Percentiles rank a stretch among this genome's conserved stretches.
phyloP scores from a whole-genome alignment of 805 yeast species.

The Metschnikowia santaceciliae region DNA sequence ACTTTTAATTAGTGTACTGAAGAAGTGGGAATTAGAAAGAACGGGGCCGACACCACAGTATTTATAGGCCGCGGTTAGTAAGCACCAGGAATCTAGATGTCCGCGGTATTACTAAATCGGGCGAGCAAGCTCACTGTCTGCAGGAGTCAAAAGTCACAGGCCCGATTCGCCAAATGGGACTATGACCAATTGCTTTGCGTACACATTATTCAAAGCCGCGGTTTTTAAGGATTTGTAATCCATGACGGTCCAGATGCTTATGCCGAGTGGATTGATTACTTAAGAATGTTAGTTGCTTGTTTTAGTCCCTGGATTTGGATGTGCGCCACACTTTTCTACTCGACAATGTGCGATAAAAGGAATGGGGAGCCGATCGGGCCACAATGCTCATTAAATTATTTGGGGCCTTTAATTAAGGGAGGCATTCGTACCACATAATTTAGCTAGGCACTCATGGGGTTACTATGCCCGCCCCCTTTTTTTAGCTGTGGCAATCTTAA shows the following conservation, averaged over 20 bases:
- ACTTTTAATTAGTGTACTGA: neutral
- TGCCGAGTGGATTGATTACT: neutral
- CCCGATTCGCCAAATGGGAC: neutral
- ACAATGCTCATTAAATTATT: neutral
- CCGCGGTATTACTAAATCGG: conserved; percentile 14
- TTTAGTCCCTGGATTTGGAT: neutral
- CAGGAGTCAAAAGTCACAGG: conserved; percentile 3
- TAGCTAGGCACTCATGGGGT: neutral
- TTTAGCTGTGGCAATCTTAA: neutral
- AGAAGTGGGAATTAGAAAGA: neutral
- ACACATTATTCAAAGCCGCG: neutral
- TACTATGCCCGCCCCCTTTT: neutral
- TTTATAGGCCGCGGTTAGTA: conserved; percentile 14
- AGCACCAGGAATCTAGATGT: conserved; percentile 16
- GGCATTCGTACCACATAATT: neutral
- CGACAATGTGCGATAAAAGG: neutral
- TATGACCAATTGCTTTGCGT: neutral
- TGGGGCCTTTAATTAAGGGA: neutral
- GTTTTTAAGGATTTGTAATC: neutral
- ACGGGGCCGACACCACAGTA: conserved; percentile 8
- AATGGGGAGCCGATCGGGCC: conserved; percentile 1
- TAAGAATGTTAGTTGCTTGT: neutral
- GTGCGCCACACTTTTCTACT: conserved; percentile 3
- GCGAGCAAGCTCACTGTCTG: conserved; percentile 1
- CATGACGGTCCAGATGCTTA: neutral